Conservation (phyloP, 108 stramenopile species). For the Fragilaria crotonensis region DNA sequence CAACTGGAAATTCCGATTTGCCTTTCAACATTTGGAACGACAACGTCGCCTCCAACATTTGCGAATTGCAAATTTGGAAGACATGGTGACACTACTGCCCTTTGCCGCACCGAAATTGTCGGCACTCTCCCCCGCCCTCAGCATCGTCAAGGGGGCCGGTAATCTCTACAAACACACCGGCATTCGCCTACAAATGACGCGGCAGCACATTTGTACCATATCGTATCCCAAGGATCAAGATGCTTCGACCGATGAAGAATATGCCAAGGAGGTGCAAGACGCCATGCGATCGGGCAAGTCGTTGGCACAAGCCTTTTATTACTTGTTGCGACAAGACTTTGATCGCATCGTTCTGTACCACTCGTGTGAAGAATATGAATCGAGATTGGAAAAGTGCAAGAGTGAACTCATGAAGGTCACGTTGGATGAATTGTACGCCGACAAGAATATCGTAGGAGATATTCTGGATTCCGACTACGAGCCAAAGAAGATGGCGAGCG, state of each 20-base stretch:
- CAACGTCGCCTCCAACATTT: slow-evolving; percentile 50
- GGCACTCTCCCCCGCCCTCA: slow-evolving; percentile 27
- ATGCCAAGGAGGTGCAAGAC: slow-evolving; percentile 25
- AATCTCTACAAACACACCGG: slow-evolving; percentile 60
- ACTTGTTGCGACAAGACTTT: slow-evolving; percentile 14
- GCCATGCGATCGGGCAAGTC: slow-evolving; percentile 24
- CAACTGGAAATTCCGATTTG: slow-evolving; percentile 44
- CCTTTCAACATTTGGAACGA: slow-evolving; percentile 60
- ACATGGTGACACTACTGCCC: slow-evolving; percentile 67
- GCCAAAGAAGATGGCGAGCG: not conserved
- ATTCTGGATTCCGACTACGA: slow-evolving; percentile 7
- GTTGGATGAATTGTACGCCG: slow-evolving; percentile 40
- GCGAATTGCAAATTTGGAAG: slow-evolving; percentile 61
- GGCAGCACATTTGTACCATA: slow-evolving; percentile 19
- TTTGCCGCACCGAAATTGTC: slow-evolving; percentile 41
- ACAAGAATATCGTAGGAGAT: slow-evolving; percentile 23
- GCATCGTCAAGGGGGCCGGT: slow-evolving; percentile 30
- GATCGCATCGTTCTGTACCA: slow-evolving; percentile 37
- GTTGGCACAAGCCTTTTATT: slow-evolving; percentile 6
- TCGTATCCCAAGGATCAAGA: slow-evolving; percentile 30
- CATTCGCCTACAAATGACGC: slow-evolving; percentile 40
- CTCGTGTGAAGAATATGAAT: slow-evolving; percentile 41
- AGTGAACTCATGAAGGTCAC: slow-evolving; percentile 23
- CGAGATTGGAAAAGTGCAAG: slow-evolving; percentile 27
- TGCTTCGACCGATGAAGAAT: slow-evolving; percentile 21